Percentiles rank a stretch among this genome's conserved stretches.
Conservation (phyloP, 1,139 yeast genomes). For the Torulaspora globosa region DNA sequence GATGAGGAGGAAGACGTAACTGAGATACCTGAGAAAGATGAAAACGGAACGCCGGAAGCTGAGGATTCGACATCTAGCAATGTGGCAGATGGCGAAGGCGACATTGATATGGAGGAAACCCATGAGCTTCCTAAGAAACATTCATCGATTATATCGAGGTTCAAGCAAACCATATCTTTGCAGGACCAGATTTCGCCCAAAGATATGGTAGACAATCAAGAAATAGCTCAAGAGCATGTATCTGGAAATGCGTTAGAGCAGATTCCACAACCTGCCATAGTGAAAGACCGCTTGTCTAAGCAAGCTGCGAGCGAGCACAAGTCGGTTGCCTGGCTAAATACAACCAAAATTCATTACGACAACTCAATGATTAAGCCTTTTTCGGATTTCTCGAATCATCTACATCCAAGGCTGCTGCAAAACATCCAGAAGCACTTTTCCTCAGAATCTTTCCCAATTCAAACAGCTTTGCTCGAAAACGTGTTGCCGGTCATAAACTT, state of each 20-base stretch:
- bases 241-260: constrained; percentile 60
- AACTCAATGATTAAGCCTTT: constrained; percentile 30
- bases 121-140: constrained; percentile 33
- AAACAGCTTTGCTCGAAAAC: constrained; percentile 30
- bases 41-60: constrained; percentile 10
- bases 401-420: constrained; percentile 24
- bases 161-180: constrained; percentile 38
- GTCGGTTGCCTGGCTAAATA: constrained; percentile 33
- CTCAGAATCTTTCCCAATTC: constrained; percentile 34
- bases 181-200: constrained; percentile 32
- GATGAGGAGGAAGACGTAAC: constrained; percentile 13
- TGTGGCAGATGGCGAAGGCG: constrained; percentile 14
- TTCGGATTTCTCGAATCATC: constrained; percentile 19
- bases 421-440: constrained; percentile 32
- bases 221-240: constrained; percentile 34
- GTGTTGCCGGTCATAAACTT: constrained; percentile 29
- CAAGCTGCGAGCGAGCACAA: constrained; percentile 33
- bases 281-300: constrained; percentile 31
- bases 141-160: constrained; percentile 42
- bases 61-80: not conserved
- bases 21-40: constrained; percentile 11
- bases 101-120: constrained; percentile 21
- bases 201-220: constrained; percentile 26
- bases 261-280: constrained; percentile 71
- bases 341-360: constrained; percentile 37